Base-by-base conservation (phyloP, 176 grass and related monocot species). In the Panicum miliaceum region DNA sequence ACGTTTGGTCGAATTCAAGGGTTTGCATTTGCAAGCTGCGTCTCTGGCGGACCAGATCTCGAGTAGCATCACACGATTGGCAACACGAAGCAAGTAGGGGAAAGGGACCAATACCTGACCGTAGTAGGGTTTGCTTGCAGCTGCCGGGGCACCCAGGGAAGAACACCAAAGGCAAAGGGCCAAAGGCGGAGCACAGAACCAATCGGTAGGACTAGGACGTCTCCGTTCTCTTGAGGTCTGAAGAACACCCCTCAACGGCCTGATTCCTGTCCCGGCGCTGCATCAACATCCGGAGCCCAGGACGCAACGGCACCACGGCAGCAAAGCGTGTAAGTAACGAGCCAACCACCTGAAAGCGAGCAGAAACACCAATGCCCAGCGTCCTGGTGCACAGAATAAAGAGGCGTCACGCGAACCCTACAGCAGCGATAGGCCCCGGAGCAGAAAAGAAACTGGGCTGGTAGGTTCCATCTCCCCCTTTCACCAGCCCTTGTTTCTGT, bases 171-270 rank as follows among this genome's bases (percentile, higher is more conserved):
- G 11, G 43, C 36, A 45, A 64, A 41, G 18, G 34, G 2, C 20
- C 48, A 82, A 68, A 69, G 20, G 22, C 22, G 7, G 43, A 59
- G 12, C 35, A 83, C 16, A 29, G 41, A 16, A 88, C 11, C 67
- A 16, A 76, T 53, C 35, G 69, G 12, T 25, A 56, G 6, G 52
- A 27, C n/a, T 25, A 46, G 18, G 62, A 40, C 41, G 14, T 47
- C 10, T 51, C 26, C 0, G 18, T 75, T 42, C 68, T 42, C 37
- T 47, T 57, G 73, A 51, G 75, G 79, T 41, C 40, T 58, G 74
- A 84, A 84, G 16, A 80, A 50, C 59, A 5, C 68, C 13, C 62
- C 81, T 9, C 80, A 87, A 84, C 68, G 81, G 81, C 84, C 61
- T 68, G 61, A 75, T 90, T 71, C 78, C 36, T 41, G 18, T 25